These are phyloP conservation scores for Cordia subcordata DNA, from an alignment of 257 asterid genomes.

Conservation along the genomic window DNA sequence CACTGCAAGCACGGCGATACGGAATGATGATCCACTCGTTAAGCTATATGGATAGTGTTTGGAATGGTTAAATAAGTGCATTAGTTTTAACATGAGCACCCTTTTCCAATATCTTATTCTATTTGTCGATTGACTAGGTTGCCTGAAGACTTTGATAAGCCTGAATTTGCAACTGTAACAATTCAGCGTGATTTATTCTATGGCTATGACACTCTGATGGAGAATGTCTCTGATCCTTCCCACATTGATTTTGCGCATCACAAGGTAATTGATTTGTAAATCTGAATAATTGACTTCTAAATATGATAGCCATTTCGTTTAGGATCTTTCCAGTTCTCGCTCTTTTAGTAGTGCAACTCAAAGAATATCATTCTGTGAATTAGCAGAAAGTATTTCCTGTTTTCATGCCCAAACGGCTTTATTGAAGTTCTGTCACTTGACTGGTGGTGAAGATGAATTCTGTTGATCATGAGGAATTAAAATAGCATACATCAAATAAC, in stretches of 20 bases:
- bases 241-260: constrained; percentile 98
- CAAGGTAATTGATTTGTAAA: constrained; percentile 47
- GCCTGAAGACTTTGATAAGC: constrained; percentile 92
- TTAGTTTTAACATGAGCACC: too few species aligned
- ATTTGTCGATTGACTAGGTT: constrained; percentile 45
- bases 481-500: too few species aligned
- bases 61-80: too few species aligned
- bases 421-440: too few species aligned
- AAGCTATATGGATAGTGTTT: too few species aligned
- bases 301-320: not conserved
- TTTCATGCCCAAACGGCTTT: too few species aligned
- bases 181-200: constrained; percentile 94
- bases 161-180: constrained; percentile 86
- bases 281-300: not conserved
- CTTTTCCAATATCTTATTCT: constrained; percentile 1
- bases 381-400: too few species aligned
- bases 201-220: constrained; percentile 97
- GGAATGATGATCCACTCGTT: not conserved
- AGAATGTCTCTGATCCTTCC: constrained; percentile 98
- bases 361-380: too few species aligned
- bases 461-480: too few species aligned
- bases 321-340: too few species aligned
- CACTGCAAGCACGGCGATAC: not conserved
- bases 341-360: too few species aligned
- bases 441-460: too few species aligned